Conservation (phyloP, 768 basidiomycete species). For the Tricholoma hemisulphureum region DNA sequence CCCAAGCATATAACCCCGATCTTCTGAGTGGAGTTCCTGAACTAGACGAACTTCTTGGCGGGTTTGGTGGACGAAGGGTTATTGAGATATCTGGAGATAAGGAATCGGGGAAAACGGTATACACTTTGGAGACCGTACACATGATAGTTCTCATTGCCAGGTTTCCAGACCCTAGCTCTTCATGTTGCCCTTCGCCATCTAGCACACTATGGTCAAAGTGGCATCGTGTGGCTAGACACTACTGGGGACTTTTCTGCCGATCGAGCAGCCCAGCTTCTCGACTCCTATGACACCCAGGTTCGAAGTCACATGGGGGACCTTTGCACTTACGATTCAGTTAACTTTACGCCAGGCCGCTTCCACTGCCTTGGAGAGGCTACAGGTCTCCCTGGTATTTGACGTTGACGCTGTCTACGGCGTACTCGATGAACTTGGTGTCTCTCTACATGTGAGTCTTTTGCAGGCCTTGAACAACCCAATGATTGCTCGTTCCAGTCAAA, state of each 20-base stretch:
- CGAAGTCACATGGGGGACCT: conserved; percentile 2
- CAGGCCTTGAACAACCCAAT: not conserved
- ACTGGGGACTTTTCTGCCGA: conserved; percentile 63
- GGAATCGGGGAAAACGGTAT: conserved; percentile 68
- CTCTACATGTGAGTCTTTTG: conserved; percentile 22
- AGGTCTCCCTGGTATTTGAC: conserved; percentile 58
- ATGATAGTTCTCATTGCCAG: not conserved
- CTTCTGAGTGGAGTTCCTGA: conserved; percentile 41
- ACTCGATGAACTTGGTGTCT: conserved; percentile 42
- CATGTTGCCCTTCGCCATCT: conserved; percentile 60
- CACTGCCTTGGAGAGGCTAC: conserved; percentile 51
- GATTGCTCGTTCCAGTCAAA: conserved; percentile 10
- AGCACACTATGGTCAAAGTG: conserved; percentile 29
- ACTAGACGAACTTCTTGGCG: conserved; percentile 53
- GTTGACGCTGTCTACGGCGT: conserved; percentile 51
- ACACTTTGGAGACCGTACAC: conserved; percentile 16
- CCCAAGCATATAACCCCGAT: conserved; percentile 15
- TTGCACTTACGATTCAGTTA: not conserved
- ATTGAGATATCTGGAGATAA: conserved; percentile 69
- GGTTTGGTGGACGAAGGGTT: conserved; percentile 50
- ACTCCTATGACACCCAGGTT: conserved; percentile 27
- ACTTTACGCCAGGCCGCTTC: conserved; percentile 21
- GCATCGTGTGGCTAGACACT: conserved; percentile 70
- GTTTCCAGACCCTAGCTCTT: conserved; percentile 56
- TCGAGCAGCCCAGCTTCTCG: conserved; percentile 39